phyloP scores from a whole-genome alignment of 2,329 filamentous ascomycete species.

The Xylariaceae sp. region DNA sequence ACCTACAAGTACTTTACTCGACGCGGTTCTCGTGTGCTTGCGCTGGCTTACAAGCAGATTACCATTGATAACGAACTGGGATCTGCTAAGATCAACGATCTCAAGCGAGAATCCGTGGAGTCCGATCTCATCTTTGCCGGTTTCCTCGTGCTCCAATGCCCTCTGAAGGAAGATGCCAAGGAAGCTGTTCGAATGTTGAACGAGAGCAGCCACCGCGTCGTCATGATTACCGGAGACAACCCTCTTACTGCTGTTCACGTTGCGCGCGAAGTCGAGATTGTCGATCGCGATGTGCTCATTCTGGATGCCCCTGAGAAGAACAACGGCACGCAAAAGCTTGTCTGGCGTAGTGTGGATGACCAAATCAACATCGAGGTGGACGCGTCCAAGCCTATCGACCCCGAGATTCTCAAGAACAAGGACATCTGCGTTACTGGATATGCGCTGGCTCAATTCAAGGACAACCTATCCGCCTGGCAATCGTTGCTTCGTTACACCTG shows the following conservation, averaged over 20 bases:
- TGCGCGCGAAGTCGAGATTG: conserved; percentile 91
- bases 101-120: conserved; percentile 91
- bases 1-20: conserved; percentile 98
- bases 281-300: conserved; percentile 91
- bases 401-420: conserved; percentile 74
- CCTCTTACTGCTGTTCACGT: conserved; percentile 95
- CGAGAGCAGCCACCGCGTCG: conserved; percentile 94
- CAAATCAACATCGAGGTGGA: conserved; percentile 81
- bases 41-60: conserved; percentile 89
- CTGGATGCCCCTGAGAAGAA: conserved; percentile 92
- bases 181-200: conserved; percentile 94
- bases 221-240: conserved; percentile 99
- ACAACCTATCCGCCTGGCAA: conserved; percentile 62
- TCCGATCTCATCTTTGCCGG: conserved; percentile 81
- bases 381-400: conserved; percentile 71
- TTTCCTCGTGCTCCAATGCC: conserved; percentile 91
- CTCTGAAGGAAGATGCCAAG: conserved; percentile 92
- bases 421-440: conserved; percentile 96
- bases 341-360: conserved; percentile 95
- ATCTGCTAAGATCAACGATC: conserved; percentile 79
- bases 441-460: conserved; percentile 82
- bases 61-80: conserved; percentile 76
- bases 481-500: conserved; percentile 82
- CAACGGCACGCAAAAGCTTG: conserved; percentile 69
- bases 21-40: conserved; percentile 89